Evolutionary conservation across 371 early-diverging fungal species (phyloP).

Genomic region (Apophysomyces elegans): DNA sequence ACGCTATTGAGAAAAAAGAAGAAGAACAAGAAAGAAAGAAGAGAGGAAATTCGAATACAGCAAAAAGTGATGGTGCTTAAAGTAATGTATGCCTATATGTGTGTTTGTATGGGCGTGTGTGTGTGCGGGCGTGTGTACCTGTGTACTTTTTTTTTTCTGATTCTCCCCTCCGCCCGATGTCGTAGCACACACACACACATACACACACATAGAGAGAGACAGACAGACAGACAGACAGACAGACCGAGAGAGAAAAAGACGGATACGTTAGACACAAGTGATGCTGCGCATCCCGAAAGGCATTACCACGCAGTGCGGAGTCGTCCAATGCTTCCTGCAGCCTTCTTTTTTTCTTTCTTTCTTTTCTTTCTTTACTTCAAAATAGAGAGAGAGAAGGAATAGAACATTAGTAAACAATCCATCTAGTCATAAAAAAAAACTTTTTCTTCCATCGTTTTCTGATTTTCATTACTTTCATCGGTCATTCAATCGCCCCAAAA

Average conservation of each 20-base stretch:
- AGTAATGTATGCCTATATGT: neutral
- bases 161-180: neutral
- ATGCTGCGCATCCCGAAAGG: slow-evolving; percentile 11
- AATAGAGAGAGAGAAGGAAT: neutral
- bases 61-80: neutral
- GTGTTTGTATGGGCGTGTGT: too few relatives aligned
- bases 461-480: neutral
- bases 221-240: too few relatives aligned
- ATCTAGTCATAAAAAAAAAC: neutral
- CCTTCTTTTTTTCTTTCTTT: slow-evolving; percentile 1
- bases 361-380: neutral
- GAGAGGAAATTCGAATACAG: neutral
- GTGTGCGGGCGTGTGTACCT: too few relatives aligned
- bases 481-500: neutral
- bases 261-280: neutral
- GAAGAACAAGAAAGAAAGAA: neutral
- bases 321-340: neutral
- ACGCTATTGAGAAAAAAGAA: neutral
- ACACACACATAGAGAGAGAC: neutral
- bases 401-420: neutral
- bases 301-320: slow-evolving; percentile 9
- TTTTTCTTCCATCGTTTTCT: neutral
- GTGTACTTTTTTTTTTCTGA: neutral
- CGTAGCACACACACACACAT: slow-evolving; percentile 5
- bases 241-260: too few relatives aligned